phyloP scores from a whole-genome alignment of 371 early-diverging fungal species.

The Phascolomyces articulosus region DNA sequence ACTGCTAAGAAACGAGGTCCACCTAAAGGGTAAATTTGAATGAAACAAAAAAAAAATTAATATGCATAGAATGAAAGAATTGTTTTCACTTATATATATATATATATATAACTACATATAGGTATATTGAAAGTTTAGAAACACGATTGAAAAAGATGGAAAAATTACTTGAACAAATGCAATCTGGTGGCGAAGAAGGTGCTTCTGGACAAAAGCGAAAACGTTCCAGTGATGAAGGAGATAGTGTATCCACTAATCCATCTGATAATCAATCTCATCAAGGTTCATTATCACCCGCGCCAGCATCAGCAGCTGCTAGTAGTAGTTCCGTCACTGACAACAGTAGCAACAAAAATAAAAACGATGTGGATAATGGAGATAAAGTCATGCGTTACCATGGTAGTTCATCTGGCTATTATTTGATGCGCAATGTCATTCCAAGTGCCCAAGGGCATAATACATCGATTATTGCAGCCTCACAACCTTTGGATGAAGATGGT shows the following conservation, averaged over 20 bases:
- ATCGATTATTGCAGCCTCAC: not conserved
- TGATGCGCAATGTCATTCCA: slow-evolving; percentile 35
- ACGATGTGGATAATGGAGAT: slow-evolving; percentile 3
- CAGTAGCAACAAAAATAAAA: not conserved
- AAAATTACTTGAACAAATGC: slow-evolving; percentile 31
- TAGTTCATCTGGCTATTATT: slow-evolving; percentile 51
- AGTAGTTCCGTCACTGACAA: not conserved
- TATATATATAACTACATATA: too few relatives aligned
- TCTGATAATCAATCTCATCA: not conserved
- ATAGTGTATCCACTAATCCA: not conserved
- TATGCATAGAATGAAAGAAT: too few relatives aligned
- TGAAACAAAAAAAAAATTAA: too few relatives aligned
- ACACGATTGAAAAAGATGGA: slow-evolving; percentile 46
- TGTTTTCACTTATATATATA: too few relatives aligned
- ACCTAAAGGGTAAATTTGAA: slow-evolving; percentile 44
- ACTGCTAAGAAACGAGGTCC: slow-evolving; percentile 49
- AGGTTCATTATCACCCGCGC: not conserved
- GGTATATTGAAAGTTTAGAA: slow-evolving; percentile 53
- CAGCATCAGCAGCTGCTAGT: not conserved
- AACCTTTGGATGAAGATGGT: not conserved
- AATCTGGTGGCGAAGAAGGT: slow-evolving; percentile 16
- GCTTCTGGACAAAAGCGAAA: slow-evolving; percentile 9
- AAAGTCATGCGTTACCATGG: slow-evolving; percentile 43
- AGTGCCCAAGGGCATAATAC: slow-evolving; percentile 4
- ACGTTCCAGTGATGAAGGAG: slow-evolving; percentile 7